Conservation (phyloP, 179 eudicot species). For the Spinacia oleracea region DNA sequence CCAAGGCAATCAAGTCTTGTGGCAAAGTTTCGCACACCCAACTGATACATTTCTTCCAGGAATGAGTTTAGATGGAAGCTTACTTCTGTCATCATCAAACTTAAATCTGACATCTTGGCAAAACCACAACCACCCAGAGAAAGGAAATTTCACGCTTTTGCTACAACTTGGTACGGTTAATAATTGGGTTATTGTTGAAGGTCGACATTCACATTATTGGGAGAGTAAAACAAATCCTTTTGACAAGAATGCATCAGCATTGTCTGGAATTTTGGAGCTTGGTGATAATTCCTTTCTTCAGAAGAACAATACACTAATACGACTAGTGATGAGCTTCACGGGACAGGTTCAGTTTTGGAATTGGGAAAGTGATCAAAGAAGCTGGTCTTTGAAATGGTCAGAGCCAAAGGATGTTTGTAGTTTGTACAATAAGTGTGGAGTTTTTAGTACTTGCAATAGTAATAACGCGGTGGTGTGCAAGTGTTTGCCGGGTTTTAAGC, state of each 20-base stretch:
- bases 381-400: constrained; percentile 18
- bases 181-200: neutral
- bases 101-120: constrained; percentile 25
- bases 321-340: constrained; percentile 25
- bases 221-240: neutral
- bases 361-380: neutral
- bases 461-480: constrained; percentile 17
- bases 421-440: constrained; percentile 27
- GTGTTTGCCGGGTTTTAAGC: constrained; percentile 38
- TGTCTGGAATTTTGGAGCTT: too few species aligned
- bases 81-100: too few species aligned
- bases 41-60: constrained; percentile 35
- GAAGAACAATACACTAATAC: neutral
- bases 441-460: constrained; percentile 32
- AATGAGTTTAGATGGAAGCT: neutral
- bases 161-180: neutral
- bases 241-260: neutral
- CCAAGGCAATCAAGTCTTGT: neutral
- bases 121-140: constrained; percentile 8
- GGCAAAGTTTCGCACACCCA: constrained; percentile 32
- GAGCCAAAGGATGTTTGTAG: constrained; percentile 28
- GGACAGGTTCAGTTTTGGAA: constrained; percentile 30
- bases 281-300: too few species aligned
- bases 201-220: neutral
- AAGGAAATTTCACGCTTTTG: constrained; percentile 14